Conservation (phyloP, 2,329 filamentous ascomycete genomes). For the Chaetomium globosum region DNA sequence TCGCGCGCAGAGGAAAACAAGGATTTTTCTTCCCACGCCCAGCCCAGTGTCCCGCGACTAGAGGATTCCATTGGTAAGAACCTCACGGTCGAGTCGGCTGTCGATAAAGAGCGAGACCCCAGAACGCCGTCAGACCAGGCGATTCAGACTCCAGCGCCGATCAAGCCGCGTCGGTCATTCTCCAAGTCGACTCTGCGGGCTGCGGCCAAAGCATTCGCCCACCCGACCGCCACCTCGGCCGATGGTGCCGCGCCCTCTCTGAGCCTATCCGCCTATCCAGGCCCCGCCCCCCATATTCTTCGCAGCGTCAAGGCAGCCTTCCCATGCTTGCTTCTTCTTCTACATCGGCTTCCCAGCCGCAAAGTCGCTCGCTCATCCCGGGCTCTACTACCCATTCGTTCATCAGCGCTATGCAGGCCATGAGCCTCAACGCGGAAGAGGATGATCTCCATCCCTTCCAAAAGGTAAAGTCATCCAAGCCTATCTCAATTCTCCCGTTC, state of each 20-base stretch:
- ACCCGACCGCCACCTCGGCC: background rate
- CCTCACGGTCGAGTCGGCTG: background rate
- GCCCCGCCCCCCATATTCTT: background rate
- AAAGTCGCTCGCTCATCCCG: background rate
- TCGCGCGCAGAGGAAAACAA: background rate
- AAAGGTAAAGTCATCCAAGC: constrained; percentile 15
- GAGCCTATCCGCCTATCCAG: constrained; percentile 14
- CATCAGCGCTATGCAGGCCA: constrained; percentile 14
- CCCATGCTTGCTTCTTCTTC: background rate
- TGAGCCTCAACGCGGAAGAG: constrained; percentile 12
- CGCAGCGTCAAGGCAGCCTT: background rate
- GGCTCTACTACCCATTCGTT: constrained; percentile 10
- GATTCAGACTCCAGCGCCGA: background rate
- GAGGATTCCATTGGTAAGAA: background rate
- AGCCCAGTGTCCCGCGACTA: background rate
- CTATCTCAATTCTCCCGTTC: background rate
- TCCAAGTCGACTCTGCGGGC: constrained; percentile 19
- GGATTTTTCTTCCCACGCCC: background rate
- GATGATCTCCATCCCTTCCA: constrained; percentile 16
- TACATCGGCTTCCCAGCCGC: background rate
- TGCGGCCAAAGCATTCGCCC: background rate
- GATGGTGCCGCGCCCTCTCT: constrained; percentile 2
- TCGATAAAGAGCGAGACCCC: background rate
- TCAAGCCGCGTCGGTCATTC: constrained; percentile 3
- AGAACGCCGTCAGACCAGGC: constrained; percentile 8